Evolutionary conservation across 2,329 filamentous ascomycete species (phyloP), one percentile per base, ranked within the genome.

Genomic region (Pseudogymnoascus sp.): DNA sequence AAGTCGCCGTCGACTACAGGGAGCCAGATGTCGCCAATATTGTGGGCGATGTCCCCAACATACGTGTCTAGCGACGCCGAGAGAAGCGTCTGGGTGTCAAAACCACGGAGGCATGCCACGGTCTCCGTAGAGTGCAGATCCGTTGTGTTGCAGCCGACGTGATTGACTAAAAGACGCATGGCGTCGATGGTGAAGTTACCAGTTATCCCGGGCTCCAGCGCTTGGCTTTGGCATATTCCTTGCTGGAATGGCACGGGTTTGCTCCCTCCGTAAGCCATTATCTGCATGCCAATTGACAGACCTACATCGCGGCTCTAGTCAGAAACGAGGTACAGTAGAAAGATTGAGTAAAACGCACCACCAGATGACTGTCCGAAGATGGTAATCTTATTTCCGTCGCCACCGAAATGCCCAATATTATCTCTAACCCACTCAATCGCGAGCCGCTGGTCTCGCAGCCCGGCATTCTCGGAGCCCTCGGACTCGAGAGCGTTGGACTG

Each of bases 281-380:
- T 74, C 60, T 81, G 79, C 68, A 80, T 68, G 9, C 75, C 76
- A 4, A 79, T 73, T 8, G 76, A 70, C 2, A 78, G 67, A 7
- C 74, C 75, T 76, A 36, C 64, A 29, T 50, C 76, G 57, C 15
- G 39, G 13, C 11, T 7, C 15, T 21, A 26, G n/a, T 35, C 35
- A 50, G 11, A 3, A 81, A 73, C 58, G 84, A 81, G 47, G 74
- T 73, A 5, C 77, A 77, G 40, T 24, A 35, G 40, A 61, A 24
- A 13, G 2, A 26, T 29, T 17, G 35, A 29, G 5, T 68, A 78
- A 60, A 82, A 85, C 69, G 86, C 84, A 7, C 73, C 79, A 11
- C 82, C 82, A 0, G 82, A 81, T 5, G 76, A 79, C 68, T 84
- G 81, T 35, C 84, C 85, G 79, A 82, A 83, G 58, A 86, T 71